phyloP scores from a whole-genome alignment of 768 basidiomycete species.

The Pholiota conissans region DNA sequence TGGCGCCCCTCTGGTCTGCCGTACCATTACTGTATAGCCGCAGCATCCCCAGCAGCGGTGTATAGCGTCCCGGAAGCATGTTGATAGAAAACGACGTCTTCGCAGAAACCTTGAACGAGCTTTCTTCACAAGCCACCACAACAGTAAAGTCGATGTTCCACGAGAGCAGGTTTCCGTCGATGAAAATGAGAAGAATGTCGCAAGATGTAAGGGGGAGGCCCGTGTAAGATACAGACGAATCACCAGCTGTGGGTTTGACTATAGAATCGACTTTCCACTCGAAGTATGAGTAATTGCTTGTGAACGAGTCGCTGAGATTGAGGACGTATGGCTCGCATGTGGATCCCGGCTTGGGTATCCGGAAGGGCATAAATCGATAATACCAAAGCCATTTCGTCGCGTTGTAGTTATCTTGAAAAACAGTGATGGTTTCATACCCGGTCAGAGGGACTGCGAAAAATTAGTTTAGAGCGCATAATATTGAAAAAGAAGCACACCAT shows the following conservation, averaged over 20 bases:
- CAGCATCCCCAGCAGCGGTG: constrained; percentile 14
- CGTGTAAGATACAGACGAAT: constrained; percentile 21
- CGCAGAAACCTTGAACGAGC: constrained; percentile 14
- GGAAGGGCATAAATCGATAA: constrained; percentile 20
- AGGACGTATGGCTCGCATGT: constrained; percentile 26
- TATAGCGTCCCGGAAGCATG: constrained; percentile 18
- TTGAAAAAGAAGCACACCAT: constrained; percentile 14
- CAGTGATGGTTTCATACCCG: constrained; percentile 26
- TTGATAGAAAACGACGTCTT: constrained; percentile 18
- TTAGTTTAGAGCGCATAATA: not conserved
- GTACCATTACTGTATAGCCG: constrained; percentile 9
- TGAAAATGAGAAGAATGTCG: constrained; percentile 22
- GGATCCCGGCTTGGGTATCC: constrained; percentile 20
- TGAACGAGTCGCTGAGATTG: constrained; percentile 24
- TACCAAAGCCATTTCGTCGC: constrained; percentile 24
- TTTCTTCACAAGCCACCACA: constrained; percentile 16
- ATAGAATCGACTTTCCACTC: constrained; percentile 23
- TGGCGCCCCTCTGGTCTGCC: constrained; percentile 5
- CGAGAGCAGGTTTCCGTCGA: constrained; percentile 18
- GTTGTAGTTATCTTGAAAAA: constrained; percentile 25
- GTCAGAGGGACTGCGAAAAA: constrained; percentile 18
- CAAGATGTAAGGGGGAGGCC: constrained; percentile 24
- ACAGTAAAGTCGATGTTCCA: constrained; percentile 22
- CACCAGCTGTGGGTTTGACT: constrained; percentile 21
- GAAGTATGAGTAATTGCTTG: constrained; percentile 26